Percentiles rank a stretch among this genome's conserved stretches.
These are phyloP conservation scores for Saccharomycopsis sp. DNA, from an alignment of 805 yeast genomes.

Conservation along the genomic window DNA sequence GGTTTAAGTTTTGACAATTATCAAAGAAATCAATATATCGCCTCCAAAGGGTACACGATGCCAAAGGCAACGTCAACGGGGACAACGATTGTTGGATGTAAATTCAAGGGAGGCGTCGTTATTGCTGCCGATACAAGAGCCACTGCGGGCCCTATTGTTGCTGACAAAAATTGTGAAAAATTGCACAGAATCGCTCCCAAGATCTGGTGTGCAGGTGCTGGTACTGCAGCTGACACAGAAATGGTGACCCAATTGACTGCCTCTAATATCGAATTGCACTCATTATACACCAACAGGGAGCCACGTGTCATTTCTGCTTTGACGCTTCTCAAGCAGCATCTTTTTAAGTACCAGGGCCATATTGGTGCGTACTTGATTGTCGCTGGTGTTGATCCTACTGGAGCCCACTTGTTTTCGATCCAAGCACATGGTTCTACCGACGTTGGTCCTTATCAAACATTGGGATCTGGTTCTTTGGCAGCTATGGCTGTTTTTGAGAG, in stretches of 20 bases:
- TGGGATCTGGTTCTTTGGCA: conserved; percentile 96
- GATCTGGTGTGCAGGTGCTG: conserved; percentile 99
- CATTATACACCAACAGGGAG: conserved; percentile 72
- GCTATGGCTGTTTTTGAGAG: conserved; percentile 97
- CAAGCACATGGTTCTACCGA: conserved; percentile 99
- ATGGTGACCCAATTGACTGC: conserved; percentile 92
- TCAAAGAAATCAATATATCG: conserved; percentile 77
- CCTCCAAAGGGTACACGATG: conserved; percentile 62
- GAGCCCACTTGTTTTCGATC: conserved; percentile 84
- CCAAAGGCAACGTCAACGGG: conserved; percentile 97
- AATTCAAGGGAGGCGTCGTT: conserved; percentile 87
- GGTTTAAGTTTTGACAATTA: conserved; percentile 91
- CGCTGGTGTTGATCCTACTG: conserved; percentile 97
- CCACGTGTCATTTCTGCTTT: conserved; percentile 93
- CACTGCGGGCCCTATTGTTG: conserved; percentile 92
- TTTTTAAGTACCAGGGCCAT: conserved; percentile 95
- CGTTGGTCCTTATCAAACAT: conserved; percentile 83
- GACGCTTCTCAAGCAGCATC: conserved; percentile 89
- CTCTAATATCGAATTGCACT: conserved; percentile 85
- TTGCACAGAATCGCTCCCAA: conserved; percentile 82
- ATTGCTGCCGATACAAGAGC: conserved; percentile 99
- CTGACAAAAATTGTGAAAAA: conserved; percentile 97
- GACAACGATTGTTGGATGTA: conserved; percentile 98
- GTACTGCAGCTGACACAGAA: conserved; percentile 99
- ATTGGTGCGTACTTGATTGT: conserved; percentile 95